Conservation (phyloP, 2,329 filamentous ascomycete species). For the Talaromyces marneffei region DNA sequence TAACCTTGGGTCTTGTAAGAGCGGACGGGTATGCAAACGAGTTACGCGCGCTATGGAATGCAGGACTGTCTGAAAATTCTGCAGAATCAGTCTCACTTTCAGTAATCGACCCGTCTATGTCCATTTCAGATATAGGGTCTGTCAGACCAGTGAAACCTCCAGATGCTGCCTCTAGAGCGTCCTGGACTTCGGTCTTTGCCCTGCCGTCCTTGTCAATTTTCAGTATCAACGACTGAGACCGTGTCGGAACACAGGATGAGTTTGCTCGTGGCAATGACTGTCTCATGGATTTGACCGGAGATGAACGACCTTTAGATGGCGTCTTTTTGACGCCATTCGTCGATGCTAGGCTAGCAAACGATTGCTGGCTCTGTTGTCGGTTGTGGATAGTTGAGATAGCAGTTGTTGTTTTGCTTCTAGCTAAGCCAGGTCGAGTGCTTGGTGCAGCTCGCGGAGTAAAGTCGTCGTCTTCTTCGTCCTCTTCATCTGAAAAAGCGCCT, state of each 20-base stretch:
- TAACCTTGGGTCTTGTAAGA: slow-evolving; percentile 24
- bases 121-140: slow-evolving; percentile 33
- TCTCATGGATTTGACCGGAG: slow-evolving; percentile 36
- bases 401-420: slow-evolving; percentile 38
- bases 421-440: slow-evolving; percentile 29
- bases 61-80: slow-evolving; percentile 37
- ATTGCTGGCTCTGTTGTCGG: slow-evolving; percentile 26
- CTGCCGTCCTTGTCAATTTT: slow-evolving; percentile 46
- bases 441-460: slow-evolving; percentile 30
- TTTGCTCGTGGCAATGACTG: slow-evolving; percentile 29
- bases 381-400: slow-evolving; percentile 26
- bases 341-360: slow-evolving; percentile 27
- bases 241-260: slow-evolving; percentile 28
- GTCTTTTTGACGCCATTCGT: slow-evolving; percentile 36
- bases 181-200: slow-evolving; percentile 42
- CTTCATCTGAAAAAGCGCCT: slow-evolving; percentile 24
- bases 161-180: slow-evolving; percentile 19
- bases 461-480: slow-evolving; percentile 31
- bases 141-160: slow-evolving; percentile 30
- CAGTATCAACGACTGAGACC: slow-evolving; percentile 40
- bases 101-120: slow-evolving; percentile 39
- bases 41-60: slow-evolving; percentile 32
- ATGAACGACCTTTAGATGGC: slow-evolving; percentile 39
- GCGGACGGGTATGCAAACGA: slow-evolving; percentile 34
- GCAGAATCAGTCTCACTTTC: slow-evolving; percentile 39